Percentiles rank a stretch among this genome's conserved stretches.
phyloP scores from a whole-genome alignment of 345 rosid species.

The Cardamine resedifolia region DNA sequence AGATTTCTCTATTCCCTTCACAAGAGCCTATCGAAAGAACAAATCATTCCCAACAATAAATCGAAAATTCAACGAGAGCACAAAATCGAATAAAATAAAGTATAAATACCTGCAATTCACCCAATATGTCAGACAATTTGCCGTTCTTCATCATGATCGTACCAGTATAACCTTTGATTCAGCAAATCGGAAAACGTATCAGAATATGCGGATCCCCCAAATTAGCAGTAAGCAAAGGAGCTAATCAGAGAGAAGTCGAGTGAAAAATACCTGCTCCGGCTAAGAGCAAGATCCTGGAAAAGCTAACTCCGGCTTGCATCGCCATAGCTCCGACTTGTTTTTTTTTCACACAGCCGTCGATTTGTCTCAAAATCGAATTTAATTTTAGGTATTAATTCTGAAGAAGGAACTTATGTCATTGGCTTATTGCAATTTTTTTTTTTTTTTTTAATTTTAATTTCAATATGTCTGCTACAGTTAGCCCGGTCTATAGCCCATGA shows the following conservation, averaged over 20 bases:
- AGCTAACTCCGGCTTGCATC: conserved; percentile 75
- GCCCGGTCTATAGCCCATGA: too few species aligned
- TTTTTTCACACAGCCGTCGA: conserved; percentile 25
- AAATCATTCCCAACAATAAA: neutral
- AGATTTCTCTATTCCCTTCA: conserved; percentile 60
- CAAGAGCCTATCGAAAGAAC: conserved; percentile 36
- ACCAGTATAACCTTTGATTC: conserved; percentile 62
- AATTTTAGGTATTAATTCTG: conserved; percentile 7
- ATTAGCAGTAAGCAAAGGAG: conserved; percentile 3
- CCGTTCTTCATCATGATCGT: conserved; percentile 79
- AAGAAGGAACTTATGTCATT: neutral
- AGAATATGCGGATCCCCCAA: neutral
- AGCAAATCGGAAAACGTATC: conserved; percentile 10
- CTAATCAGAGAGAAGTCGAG: neutral
- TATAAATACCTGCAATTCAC: conserved; percentile 70
- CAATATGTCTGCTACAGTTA: too few species aligned
- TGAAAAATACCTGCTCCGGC: conserved; percentile 75
- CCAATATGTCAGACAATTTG: conserved; percentile 71
- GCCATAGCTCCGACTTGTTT: conserved; percentile 59
- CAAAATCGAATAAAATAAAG: neutral
- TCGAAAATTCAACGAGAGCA: neutral
- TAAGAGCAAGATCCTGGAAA: conserved; percentile 67
- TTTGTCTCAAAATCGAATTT: conserved; percentile 9
- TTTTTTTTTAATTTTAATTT: too few species aligned
- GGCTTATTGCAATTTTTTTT: neutral